phyloP scores from a whole-genome alignment of 495 filamentous ascomycete species.

The Penicillium canariense region DNA sequence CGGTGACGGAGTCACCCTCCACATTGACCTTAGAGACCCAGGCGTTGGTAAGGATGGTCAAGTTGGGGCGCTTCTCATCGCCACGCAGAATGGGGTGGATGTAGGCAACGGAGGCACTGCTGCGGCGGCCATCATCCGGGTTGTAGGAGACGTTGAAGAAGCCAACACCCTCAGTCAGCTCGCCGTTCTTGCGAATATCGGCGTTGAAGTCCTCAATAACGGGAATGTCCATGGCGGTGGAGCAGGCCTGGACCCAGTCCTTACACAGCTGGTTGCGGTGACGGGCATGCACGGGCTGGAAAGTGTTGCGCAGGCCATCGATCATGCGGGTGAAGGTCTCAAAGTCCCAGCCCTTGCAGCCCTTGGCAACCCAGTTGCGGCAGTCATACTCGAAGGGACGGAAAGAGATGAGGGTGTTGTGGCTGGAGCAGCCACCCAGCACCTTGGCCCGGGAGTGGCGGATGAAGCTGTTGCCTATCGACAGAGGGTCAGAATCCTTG shows the following conservation, averaged over 20 bases:
- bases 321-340: conserved; percentile 71
- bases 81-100: conserved; percentile 80
- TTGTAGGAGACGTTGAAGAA: conserved; percentile 86
- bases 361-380: conserved; percentile 67
- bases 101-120: conserved; percentile 80
- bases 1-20: conserved; percentile 56
- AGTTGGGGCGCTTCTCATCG: conserved; percentile 70
- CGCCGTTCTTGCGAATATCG: conserved; percentile 64
- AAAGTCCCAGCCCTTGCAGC: conserved; percentile 77
- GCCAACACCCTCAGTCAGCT: conserved; percentile 68
- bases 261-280: conserved; percentile 81
- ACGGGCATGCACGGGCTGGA: conserved; percentile 72
- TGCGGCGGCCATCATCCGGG: conserved; percentile 72
- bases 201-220: conserved; percentile 78
- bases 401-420: conserved; percentile 86
- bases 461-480: conserved; percentile 73
- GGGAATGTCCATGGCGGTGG: conserved; percentile 69
- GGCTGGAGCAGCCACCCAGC: conserved; percentile 79
- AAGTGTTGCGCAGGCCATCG: conserved; percentile 72
- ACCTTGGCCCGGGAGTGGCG: conserved; percentile 83
- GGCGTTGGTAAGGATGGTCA: conserved; percentile 75
- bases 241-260: conserved; percentile 77
- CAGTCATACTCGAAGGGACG: conserved; percentile 79
- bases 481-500: conserved; percentile 3
- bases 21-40: conserved; percentile 78